Evolutionary conservation across 1,284 basidiomycete genomes (phyloP), one percentile per base, ranked within the genome.

Genomic region (Cutaneotrichosporon cutaneum): DNA sequence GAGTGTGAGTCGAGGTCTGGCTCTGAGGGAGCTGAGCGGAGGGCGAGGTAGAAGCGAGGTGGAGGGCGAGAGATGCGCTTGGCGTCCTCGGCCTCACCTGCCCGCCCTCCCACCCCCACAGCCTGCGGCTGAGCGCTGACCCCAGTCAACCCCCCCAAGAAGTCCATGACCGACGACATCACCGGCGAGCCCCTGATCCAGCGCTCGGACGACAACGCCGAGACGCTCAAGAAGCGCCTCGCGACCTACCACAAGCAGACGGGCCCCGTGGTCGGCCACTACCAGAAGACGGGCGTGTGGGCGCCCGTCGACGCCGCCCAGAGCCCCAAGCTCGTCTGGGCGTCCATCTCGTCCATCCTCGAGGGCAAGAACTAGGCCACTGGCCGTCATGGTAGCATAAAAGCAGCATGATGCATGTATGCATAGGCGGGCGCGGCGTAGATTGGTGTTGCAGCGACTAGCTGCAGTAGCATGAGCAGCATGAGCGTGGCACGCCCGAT

Each of bases 121-220:
- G n/a, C n/a, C n/a, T n/a, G 30, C 30, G 30, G 30, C 30, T 30
- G 30, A 4, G 4, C 30, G 56, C 56, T 58, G 47, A 58, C 27
- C 47, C 56, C 68, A 95, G 91, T 80, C 74, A 80, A 80, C 82
- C 95, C 95, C 13, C 95, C 95, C 48, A 98, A 98, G 85, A 96
- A 96, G 81, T 73, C 88, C 52, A 91, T 93, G 86, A 86, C 86
- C 39, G 95, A 99, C 82, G 96, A 99, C 80, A 81, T 90, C 44
- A 93, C 94, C 5, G 96, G 96, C 68, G 95, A 99, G 81, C 92
- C 94, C 33, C 86, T 97, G 68, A 88, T 95, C 72, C 92, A 93
- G 78, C 89, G 89, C 67, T 92, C 92, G 18, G 92, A 94, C 77
- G 92, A 94, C 82, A 94, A 94, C 71, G 89, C 90, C 66, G 92